Conservation (phyloP, 1,284 basidiomycete genomes). For the Melampsora americana region DNA sequence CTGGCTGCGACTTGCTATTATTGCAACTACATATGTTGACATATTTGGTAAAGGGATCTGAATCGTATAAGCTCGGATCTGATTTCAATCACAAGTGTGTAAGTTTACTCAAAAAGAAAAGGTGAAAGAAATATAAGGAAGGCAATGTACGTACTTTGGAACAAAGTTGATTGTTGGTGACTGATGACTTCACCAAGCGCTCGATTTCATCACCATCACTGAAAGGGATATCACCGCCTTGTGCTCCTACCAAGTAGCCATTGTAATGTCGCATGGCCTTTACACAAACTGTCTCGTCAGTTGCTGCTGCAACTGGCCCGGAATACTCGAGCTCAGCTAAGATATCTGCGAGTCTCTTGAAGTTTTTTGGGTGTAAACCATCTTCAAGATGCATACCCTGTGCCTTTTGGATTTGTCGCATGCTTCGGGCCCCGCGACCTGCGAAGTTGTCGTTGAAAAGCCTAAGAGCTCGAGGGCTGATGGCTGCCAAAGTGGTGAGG, state of each 20-base stretch:
- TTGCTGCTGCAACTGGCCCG: constrained; percentile 7
- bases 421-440: neutral
- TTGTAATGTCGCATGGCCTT: constrained; percentile 7
- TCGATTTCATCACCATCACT: neutral
- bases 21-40: no score
- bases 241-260: constrained; percentile 1
- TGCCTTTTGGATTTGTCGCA: neutral
- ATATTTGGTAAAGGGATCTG: no score
- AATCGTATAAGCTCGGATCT: no score
- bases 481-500: constrained; percentile 24
- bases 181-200: no score
- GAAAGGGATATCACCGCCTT: no score
- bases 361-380: constrained; percentile 6
- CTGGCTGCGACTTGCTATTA: no score
- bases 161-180: constrained; percentile 11
- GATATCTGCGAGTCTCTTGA: neutral
- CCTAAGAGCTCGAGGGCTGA: no score
- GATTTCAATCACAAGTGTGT: neutral
- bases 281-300: constrained; percentile 19
- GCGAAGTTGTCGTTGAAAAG: constrained; percentile 1
- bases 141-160: constrained; percentile 3
- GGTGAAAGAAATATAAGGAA: neutral
- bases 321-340: constrained; percentile 1
- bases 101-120: neutral
- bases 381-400: constrained; percentile 12